A percentile compares a stretch with the other conserved stretches of the same genome.
Evolutionary conservation across 306 rosid genomes (phyloP).

Genomic region (Prunus salicina): DNA sequence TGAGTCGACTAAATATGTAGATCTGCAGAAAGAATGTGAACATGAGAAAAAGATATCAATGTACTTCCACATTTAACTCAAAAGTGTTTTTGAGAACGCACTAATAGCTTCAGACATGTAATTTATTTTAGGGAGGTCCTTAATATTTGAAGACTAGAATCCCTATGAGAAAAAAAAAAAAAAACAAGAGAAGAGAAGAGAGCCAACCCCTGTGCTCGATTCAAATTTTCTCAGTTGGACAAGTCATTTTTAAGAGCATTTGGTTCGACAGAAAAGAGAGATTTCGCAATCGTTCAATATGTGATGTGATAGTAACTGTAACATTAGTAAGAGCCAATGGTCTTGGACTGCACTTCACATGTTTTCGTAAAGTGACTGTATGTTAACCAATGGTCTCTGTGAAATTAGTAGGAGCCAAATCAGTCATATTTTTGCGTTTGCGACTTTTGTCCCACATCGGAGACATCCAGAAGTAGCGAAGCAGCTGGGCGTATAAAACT

Average conservation of each 20-base stretch:
- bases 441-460: not conserved
- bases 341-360: too few relatives aligned
- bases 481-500: not conserved
- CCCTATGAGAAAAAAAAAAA: too few relatives aligned
- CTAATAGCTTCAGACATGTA: too few relatives aligned
- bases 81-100: not conserved
- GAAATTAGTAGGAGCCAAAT: not conserved
- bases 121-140: too few relatives aligned
- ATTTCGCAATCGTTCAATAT: too few relatives aligned
- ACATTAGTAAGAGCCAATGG: too few relatives aligned
- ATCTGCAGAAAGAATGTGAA: not conserved
- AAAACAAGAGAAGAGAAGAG: not conserved
- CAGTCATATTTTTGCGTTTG: not conserved
- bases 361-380: too few relatives aligned
- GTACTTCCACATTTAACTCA: not conserved
- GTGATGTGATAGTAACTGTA: too few relatives aligned
- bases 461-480: not conserved
- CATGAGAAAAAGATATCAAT: too few relatives aligned
- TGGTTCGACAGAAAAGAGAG: too few relatives aligned
- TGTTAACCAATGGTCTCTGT: too few relatives aligned
- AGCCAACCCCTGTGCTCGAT: conserved; percentile 71
- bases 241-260: conserved; percentile 74
- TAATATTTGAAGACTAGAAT: too few relatives aligned
- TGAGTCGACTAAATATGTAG: not conserved
- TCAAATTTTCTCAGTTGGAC: conserved; percentile 72